Base-by-base conservation (phyloP, 192 early-diverging fungal genomes). In the Geranomyces variabilis region DNA sequence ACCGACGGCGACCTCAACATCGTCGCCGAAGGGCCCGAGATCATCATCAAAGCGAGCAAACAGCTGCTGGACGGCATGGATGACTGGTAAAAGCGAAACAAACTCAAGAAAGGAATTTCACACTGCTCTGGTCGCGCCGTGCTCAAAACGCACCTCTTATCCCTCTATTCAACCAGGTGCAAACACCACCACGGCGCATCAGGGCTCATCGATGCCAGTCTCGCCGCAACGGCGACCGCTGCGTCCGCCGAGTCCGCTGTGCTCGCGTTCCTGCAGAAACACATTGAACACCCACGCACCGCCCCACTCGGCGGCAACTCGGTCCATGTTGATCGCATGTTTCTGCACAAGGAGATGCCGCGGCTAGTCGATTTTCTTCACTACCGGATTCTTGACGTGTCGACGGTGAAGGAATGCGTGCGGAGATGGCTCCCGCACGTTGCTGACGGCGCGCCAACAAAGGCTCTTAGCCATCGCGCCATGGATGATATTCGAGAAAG, bases 401-500 rank as follows among this genome's bases (percentile, higher is more conserved):
- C 89, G 73, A 94, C 93, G 0, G 71, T 99, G 49, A 96, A 96
- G 73, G 96, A 99, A 74, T 79, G 97, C 45, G 80, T 87, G 0
- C 78, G 84, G 26, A 77, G 96, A 44, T 99, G 95, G 95, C 88
- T 87, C 65, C 82, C 81, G 7, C 64, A 77, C 0, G 79, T 85
- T 15, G 77, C 88, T 45, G 53, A 57, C 0, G 71, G 70, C 1
- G 82, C 77, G 7, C 92, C 94, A 9, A 14, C 28, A 14, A 96
- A 98, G 71, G 75, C 79, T 51, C 68, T 31, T 30, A 53, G 77
- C 0, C 93, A 95, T 76, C 76, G 77, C 44, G 94, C 96, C 0
- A 68, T 97, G 67, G 96, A 94, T 63, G 96, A 98, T 72, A 98
- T 98, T 68, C 74, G 87, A 5, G 96, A 97, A 71, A 93, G 90